A percentile compares a stretch with the other conserved stretches of the same genome.
phyloP scores from a whole-genome alignment of 2,329 filamentous ascomycete genomes.

The Botrytis aclada region DNA sequence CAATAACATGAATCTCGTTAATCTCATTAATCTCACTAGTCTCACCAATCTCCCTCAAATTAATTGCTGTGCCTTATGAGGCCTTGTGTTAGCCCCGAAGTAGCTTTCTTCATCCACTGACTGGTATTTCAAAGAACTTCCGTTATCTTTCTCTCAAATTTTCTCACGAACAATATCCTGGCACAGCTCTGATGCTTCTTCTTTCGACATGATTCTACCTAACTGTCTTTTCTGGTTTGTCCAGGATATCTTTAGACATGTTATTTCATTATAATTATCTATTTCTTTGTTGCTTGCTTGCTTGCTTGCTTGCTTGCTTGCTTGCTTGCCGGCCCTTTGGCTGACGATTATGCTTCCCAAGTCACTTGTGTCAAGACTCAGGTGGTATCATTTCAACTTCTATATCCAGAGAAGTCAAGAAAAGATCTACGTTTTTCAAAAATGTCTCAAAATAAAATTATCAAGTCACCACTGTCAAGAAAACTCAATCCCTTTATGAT shows the following conservation, averaged over 20 bases:
- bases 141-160: background rate
- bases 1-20: background rate
- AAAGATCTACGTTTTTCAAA: background rate
- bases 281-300: background rate
- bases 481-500: background rate
- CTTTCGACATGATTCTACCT: no score
- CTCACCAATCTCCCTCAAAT: background rate
- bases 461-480: background rate
- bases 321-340: background rate
- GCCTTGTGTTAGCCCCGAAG: background rate
- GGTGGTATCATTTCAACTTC: background rate
- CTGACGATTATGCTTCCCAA: background rate
- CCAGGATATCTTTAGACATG: background rate
- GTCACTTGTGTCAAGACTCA: background rate
- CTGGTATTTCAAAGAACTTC: accelerated
- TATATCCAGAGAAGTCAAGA: background rate
- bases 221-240: background rate
- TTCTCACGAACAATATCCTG: no score
- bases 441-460: background rate
- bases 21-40: background rate
- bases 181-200: no score
- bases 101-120: no score
- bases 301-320: background rate
- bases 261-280: background rate
- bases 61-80: background rate